Conservation (phyloP, 2,329 filamentous ascomycete genomes). For the Trichophyton rubrum region DNA sequence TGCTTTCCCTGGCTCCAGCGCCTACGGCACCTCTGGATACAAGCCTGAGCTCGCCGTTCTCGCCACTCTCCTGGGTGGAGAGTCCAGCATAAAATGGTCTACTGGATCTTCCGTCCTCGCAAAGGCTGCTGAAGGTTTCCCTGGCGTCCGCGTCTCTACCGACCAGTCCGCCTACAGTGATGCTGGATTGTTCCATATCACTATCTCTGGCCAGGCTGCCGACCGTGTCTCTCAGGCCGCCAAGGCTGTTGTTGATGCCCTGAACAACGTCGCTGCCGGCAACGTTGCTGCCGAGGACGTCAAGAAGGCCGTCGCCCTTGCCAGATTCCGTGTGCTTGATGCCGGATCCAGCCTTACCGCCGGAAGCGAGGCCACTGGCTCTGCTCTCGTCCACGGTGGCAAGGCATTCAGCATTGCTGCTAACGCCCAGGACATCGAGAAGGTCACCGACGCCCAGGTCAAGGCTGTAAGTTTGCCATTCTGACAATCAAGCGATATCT, state of each 20-base stretch:
- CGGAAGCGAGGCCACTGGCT: slow-evolving; percentile 71
- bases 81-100: slow-evolving; percentile 91
- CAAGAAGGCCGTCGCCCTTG: slow-evolving; percentile 79
- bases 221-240: slow-evolving; percentile 60
- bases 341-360: slow-evolving; percentile 63
- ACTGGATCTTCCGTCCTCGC: slow-evolving; percentile 81
- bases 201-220: slow-evolving; percentile 59
- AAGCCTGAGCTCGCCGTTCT: slow-evolving; percentile 87
- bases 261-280: slow-evolving; percentile 70
- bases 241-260: slow-evolving; percentile 61
- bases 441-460: slow-evolving; percentile 70
- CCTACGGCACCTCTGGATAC: slow-evolving; percentile 55
- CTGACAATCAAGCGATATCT: slow-evolving; percentile 9
- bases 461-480: slow-evolving; percentile 55
- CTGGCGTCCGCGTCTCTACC: slow-evolving; percentile 57
- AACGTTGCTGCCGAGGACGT: slow-evolving; percentile 71
- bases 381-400: slow-evolving; percentile 66
- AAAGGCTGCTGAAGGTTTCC: slow-evolving; percentile 57
- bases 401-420: slow-evolving; percentile 75
- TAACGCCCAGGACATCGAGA: slow-evolving; percentile 64
- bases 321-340: slow-evolving; percentile 85
- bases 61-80: slow-evolving; percentile 74
- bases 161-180: slow-evolving; percentile 83
- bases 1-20: slow-evolving; percentile 82
- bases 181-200: slow-evolving; percentile 75